A percentile compares a stretch with the other conserved stretches of the same genome.
Conservation (phyloP, 2,329 filamentous ascomycete genomes). For the Penicillium sp. region DNA sequence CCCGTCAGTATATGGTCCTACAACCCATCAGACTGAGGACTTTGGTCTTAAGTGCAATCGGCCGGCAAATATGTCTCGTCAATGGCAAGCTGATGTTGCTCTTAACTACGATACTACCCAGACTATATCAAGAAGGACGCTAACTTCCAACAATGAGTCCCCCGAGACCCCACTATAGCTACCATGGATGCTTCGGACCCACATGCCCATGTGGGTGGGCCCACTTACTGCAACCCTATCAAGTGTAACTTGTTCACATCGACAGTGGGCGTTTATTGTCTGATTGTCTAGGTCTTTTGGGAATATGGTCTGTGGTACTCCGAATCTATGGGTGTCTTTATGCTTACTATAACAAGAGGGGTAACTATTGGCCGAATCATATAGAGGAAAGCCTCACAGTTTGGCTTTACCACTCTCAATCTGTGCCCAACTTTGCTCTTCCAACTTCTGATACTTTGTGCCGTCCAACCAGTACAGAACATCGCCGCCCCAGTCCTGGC, state of each 20-base stretch:
- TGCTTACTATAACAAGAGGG: neutral
- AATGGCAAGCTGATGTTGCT: no score
- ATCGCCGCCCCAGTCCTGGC: constrained; percentile 33
- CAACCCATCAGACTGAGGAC: no score
- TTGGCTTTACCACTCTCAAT: constrained; percentile 48
- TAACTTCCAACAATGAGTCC: no score
- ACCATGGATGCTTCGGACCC: neutral
- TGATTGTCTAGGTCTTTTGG: no score
- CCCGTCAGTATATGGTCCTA: no score
- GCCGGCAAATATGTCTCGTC: no score
- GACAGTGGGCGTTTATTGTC: neutral
- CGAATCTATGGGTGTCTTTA: neutral
- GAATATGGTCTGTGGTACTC: neutral
- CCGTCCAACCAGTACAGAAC: constrained; percentile 48
- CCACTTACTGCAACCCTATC: neutral
- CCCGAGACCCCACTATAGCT: no score
- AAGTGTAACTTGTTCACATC: neutral
- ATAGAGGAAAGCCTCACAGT: constrained; percentile 26
- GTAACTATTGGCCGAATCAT: neutral
- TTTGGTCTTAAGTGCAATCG: no score
- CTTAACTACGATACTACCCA: no score
- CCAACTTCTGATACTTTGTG: constrained; percentile 40
- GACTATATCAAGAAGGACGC: no score
- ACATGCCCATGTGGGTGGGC: neutral
- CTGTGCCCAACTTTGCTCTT: constrained; percentile 37